phyloP scores from a whole-genome alignment of 176 grass and related monocot genomes.

The Saccharum spontaneum region DNA sequence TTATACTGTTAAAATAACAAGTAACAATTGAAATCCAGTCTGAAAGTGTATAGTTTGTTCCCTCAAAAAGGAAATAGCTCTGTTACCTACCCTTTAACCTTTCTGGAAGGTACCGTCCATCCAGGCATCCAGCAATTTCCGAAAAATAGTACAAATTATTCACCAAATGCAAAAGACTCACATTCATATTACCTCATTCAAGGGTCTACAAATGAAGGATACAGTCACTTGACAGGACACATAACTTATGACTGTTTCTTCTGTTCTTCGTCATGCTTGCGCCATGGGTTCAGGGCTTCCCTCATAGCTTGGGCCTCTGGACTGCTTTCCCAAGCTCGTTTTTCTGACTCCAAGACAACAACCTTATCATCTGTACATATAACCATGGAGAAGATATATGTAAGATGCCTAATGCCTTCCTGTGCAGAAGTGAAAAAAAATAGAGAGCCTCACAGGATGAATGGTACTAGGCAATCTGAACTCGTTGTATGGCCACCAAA shows the following conservation, averaged over 20 bases:
- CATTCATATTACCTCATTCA: constrained; percentile 6
- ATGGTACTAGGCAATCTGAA: not conserved
- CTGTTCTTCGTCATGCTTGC: constrained; percentile 58
- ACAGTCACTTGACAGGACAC: constrained; percentile 24
- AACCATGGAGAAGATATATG: constrained; percentile 3
- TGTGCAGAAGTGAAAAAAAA: not conserved
- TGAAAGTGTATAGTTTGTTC: not conserved
- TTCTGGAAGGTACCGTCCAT: not conserved
- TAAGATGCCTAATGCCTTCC: not conserved
- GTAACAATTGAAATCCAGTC: not conserved
- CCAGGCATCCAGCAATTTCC: not conserved
- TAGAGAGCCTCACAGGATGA: not conserved
- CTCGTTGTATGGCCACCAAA: not conserved
- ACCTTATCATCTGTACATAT: constrained; percentile 77
- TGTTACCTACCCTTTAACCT: not conserved
- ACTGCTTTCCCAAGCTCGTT: constrained; percentile 86
- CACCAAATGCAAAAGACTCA: not conserved
- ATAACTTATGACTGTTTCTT: constrained; percentile 33
- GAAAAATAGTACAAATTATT: constrained; percentile 2
- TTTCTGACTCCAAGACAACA: constrained; percentile 72
- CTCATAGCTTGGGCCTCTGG: constrained; percentile 70
- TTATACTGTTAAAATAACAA: not conserved
- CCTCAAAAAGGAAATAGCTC: not conserved
- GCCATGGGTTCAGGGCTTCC: constrained; percentile 88
- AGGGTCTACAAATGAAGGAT: not conserved